These are phyloP conservation scores for Fagus crenata DNA, from an alignment of 306 rosid species.

Conservation along the genomic window DNA sequence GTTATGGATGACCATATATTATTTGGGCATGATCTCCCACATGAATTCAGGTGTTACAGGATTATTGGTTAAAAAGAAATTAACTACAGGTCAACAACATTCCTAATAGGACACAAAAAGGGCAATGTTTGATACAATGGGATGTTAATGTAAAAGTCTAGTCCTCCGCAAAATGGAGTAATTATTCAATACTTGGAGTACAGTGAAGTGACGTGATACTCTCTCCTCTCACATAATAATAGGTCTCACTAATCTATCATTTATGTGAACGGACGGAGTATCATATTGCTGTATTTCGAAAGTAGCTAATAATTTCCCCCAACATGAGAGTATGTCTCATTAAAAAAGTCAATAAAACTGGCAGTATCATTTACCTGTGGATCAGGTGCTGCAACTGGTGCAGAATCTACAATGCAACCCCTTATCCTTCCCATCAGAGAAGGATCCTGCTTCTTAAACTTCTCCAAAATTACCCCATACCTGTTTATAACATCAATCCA, in stretches of 20 bases:
- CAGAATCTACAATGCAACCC: constrained; percentile 97
- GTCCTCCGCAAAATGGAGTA: neutral
- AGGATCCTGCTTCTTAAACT: constrained; percentile 60
- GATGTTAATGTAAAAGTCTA: neutral
- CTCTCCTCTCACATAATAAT: no score
- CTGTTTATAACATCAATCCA: constrained; percentile 37
- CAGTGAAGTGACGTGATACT: no score
- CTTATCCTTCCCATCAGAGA: constrained; percentile 63
- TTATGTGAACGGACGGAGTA: no score
- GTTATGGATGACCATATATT: neutral
- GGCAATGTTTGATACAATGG: neutral
- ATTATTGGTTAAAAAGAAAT: neutral
- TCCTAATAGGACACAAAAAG: neutral
- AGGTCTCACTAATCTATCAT: no score
- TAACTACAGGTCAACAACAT: neutral
- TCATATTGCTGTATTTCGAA: no score
- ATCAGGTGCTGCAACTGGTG: constrained; percentile 91
- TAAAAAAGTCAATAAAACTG: neutral
- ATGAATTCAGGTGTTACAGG: neutral
- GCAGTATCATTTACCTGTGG: constrained; percentile 55
- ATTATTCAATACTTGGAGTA: no score
- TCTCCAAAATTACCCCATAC: constrained; percentile 83
- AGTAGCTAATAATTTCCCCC: neutral
- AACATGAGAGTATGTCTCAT: neutral
- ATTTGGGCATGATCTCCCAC: neutral